Conservation (phyloP, 768 basidiomycete species). For the Phylloporus sp. region DNA sequence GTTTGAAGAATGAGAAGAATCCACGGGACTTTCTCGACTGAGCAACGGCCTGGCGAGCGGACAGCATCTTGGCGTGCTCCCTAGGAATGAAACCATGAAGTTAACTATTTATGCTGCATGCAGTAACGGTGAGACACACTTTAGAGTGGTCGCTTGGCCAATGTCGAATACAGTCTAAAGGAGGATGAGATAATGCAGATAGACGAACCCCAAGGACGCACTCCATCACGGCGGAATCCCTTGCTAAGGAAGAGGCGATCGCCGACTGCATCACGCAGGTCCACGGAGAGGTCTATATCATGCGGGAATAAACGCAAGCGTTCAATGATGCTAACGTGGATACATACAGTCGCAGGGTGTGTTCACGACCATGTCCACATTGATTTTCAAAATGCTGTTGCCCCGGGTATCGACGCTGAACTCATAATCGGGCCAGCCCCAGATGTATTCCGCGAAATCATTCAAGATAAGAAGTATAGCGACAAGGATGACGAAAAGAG, state of each 20-base stretch:
- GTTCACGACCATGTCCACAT: constrained; percentile 89
- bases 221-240: constrained; percentile 81
- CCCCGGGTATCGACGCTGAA: constrained; percentile 78
- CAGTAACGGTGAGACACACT: constrained; percentile 36
- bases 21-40: constrained; percentile 77
- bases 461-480: constrained; percentile 78
- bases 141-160: constrained; percentile 71
- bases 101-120: not conserved
- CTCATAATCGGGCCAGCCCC: constrained; percentile 88
- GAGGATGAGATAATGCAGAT: not conserved
- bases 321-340: not conserved
- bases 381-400: constrained; percentile 68
- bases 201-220: constrained; percentile 32
- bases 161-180: constrained; percentile 72
- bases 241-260: constrained; percentile 83
- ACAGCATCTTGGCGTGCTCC: constrained; percentile 62
- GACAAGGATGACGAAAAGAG: constrained; percentile 61
- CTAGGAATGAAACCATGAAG: constrained; percentile 28
- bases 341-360: constrained; percentile 90
- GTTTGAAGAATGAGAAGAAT: constrained; percentile 55
- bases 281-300: constrained; percentile 71
- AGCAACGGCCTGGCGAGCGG: constrained; percentile 63
- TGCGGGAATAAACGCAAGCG: not conserved
- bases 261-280: constrained; percentile 90
- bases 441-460: constrained; percentile 87